Conservation (phyloP, 225 moss, liverwort and hornwort species). For the Pleurozium schreberi region DNA sequence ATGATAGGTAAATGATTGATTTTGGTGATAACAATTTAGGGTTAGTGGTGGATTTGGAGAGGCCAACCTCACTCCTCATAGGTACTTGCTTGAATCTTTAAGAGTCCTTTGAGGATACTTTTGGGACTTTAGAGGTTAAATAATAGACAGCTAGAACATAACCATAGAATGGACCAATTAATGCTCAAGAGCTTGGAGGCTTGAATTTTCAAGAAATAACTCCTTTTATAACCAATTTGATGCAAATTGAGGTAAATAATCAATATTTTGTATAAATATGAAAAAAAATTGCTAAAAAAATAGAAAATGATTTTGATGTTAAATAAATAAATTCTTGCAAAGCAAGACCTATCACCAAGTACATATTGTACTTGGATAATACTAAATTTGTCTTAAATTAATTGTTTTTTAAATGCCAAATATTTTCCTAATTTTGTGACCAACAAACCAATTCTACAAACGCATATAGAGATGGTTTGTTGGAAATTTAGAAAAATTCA, state of each 20-base stretch:
- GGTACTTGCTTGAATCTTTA: no score
- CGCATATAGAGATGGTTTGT: no score
- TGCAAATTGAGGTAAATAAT: background rate
- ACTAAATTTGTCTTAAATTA: no score
- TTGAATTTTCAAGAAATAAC: background rate
- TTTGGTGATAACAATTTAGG: background rate
- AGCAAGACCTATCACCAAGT: background rate
- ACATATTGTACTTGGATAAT: no score
- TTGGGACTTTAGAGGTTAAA: background rate
- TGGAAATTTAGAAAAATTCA: no score
- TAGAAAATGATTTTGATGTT: background rate
- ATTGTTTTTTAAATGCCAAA: no score
- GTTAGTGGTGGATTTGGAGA: background rate
- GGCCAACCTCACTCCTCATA: rapidly evolving
- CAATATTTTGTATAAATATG: background rate
- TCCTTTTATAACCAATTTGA: background rate
- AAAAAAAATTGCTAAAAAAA: background rate
- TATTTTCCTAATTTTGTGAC: no score
- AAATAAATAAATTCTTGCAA: no score
- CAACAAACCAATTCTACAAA: no score
- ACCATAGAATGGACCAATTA: background rate
- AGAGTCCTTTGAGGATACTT: no score
- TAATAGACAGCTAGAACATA: background rate
- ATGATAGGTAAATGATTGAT: background rate
- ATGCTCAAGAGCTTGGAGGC: background rate